Conservation (phyloP, 257 asterid species). For the Solanum corneliomulleri region DNA sequence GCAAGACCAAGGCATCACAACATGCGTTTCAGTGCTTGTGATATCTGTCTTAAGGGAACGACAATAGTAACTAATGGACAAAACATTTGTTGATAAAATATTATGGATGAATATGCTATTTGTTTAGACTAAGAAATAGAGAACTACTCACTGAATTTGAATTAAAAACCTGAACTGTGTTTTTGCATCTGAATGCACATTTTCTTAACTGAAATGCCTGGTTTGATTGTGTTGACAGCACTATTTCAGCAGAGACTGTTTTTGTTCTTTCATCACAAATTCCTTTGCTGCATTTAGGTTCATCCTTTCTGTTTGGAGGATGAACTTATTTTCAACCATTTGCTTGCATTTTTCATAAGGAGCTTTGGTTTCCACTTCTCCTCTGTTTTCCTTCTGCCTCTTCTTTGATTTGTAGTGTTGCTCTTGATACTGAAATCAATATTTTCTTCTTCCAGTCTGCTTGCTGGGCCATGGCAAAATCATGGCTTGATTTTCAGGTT, state of each 20-base stretch:
- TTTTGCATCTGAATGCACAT: neutral
- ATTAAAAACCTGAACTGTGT: neutral
- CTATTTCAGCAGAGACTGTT: neutral
- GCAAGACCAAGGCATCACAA: neutral
- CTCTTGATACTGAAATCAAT: neutral
- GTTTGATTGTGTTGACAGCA: neutral
- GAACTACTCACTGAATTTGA: neutral
- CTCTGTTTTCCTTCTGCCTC: neutral
- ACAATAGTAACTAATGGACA: neutral
- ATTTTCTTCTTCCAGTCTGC: constrained; percentile 69
- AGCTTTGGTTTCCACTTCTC: neutral
- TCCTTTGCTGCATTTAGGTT: neutral
- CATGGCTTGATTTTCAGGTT: constrained; percentile 96
- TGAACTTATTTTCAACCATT: neutral
- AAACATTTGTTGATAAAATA: neutral
- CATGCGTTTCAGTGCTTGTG: neutral
- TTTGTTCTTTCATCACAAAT: neutral
- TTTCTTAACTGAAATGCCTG: neutral
- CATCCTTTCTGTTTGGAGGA: neutral
- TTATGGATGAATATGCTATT: neutral
- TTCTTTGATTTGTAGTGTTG: neutral
- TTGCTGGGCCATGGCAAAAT: constrained; percentile 99
- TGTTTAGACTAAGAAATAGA: neutral
- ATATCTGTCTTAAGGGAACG: neutral
- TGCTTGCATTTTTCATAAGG: neutral